Base-by-base conservation (phyloP, 2,329 filamentous ascomycete species). In the Sporothrix globosa region DNA sequence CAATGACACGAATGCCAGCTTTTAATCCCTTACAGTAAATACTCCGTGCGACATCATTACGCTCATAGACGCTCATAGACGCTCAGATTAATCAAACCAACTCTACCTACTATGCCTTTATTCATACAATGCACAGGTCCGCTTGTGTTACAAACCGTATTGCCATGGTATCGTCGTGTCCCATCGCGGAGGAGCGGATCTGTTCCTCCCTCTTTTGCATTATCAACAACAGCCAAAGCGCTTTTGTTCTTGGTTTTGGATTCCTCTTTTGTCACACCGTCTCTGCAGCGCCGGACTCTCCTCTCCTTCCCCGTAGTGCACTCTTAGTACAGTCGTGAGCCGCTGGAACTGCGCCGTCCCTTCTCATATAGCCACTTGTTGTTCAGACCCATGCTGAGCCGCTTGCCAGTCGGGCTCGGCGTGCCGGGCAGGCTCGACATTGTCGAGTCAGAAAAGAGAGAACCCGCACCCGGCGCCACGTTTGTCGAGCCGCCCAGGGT, bases 291-390 rank as follows among this genome's bases (percentile, higher is more conserved):
- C 21, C 48, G 3, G 34, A 44, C 14, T n/a, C 21, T 24, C 39
- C 65, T 50, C 7, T 21, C 14, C 24, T 13, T 14, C 30, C 21
- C 44, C 4, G 34, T 34, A n/a, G 19, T 21, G 17, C 30, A 52
- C 9, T 1, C 19, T 68, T 54, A 74, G 54, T 73, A 72, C 27
- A 73, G 24, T 34, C 73, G 70, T 1, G 68, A 58, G 27, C 70
- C 72, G 69, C 82, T 79, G 67, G 84, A 83, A 74, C 85, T 82
- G 78, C 88, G 78, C 78, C 89, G 83, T 76, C 91, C 91, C 81
- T 90, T 92, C 80, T 97, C 93, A 77, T 97, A 98, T 72, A 97
- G 80, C 95, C 95, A 98, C 82, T 96, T 97, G 82, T 89, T 97
- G 80, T 95, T 97, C 77, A 97, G 77, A 0, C 89, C 89, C 68